Evolutionary conservation across 768 basidiomycete species (phyloP).

Genomic region (Termitomyces bulborhizus): DNA sequence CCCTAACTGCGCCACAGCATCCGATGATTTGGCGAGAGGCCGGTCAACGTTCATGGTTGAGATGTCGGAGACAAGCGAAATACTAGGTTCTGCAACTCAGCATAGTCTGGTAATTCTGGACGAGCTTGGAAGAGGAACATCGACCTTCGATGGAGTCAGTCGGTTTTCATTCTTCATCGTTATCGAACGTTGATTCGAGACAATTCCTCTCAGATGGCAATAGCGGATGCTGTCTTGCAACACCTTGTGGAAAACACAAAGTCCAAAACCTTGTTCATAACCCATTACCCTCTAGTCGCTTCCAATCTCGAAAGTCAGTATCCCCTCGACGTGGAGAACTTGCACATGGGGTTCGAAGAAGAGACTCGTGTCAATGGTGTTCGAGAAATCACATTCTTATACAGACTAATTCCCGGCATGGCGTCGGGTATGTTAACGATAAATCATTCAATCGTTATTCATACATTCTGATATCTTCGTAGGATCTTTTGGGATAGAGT

Average conservation of each 20-base stretch:
- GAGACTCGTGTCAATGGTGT: constrained; percentile 65
- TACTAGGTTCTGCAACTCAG: constrained; percentile 67
- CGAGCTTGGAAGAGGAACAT: constrained; percentile 85
- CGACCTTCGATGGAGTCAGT: constrained; percentile 81
- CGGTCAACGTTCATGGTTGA: constrained; percentile 98
- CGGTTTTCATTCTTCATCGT: background rate
- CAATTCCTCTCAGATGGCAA: constrained; percentile 58
- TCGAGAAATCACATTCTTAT: constrained; percentile 83
- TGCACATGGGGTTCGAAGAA: constrained; percentile 83
- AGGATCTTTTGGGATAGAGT: constrained; percentile 91
- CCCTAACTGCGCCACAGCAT: constrained; percentile 40
- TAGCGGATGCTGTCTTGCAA: constrained; percentile 76
- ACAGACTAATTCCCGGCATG: constrained; percentile 64
- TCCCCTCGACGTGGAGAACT: constrained; percentile 59
- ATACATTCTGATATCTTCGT: background rate
- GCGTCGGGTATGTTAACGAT: constrained; percentile 38
- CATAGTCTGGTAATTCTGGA: constrained; percentile 87
- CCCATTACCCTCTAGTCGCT: constrained; percentile 90
- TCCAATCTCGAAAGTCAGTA: constrained; percentile 53
- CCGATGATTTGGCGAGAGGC: constrained; percentile 81
- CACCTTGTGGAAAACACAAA: constrained; percentile 53
- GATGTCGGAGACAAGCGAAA: constrained; percentile 89
- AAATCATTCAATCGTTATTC: background rate
- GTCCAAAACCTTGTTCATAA: constrained; percentile 86
- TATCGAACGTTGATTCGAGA: background rate